These are phyloP conservation scores for Sporothrix curviconia DNA, from an alignment of 2,329 filamentous ascomycete genomes.

Conservation along the genomic window DNA sequence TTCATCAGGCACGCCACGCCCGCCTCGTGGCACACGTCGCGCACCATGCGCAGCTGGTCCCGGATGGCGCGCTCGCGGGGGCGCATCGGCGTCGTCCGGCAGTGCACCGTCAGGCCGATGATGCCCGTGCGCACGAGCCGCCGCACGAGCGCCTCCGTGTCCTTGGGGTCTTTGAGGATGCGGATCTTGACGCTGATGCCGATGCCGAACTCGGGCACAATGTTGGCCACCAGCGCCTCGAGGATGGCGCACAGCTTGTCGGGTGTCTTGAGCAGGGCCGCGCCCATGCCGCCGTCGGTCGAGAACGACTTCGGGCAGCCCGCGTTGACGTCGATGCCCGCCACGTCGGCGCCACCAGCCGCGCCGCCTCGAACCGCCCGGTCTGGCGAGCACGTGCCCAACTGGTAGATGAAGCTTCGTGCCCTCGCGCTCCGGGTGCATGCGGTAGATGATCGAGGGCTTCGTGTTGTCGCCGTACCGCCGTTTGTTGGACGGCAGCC, in stretches of 20 bases:
- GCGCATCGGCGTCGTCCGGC: conserved; percentile 92
- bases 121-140: conserved; percentile 82
- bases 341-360: conserved; percentile 79
- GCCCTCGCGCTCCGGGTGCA: conserved; percentile 72
- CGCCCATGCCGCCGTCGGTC: conserved; percentile 90
- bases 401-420: conserved; percentile 78
- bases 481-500: conserved; percentile 63
- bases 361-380: conserved; percentile 78
- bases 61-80: conserved; percentile 82
- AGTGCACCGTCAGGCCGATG: conserved; percentile 86
- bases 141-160: conserved; percentile 72
- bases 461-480: conserved; percentile 47
- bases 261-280: conserved; percentile 77
- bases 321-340: conserved; percentile 93
- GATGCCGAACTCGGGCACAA: conserved; percentile 72
- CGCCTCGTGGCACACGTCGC: conserved; percentile 68
- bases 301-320: conserved; percentile 98
- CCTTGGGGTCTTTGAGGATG: conserved; percentile 66
- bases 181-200: conserved; percentile 97
- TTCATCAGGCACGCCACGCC: conserved; percentile 95
- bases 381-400: conserved; percentile 79
- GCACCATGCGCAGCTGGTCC: conserved; percentile 78
- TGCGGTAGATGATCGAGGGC: conserved; percentile 72
- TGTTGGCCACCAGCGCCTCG: conserved; percentile 70
- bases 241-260: conserved; percentile 80